Base-by-base conservation (phyloP, 78 protist species). In the Isochrysis galbana region DNA sequence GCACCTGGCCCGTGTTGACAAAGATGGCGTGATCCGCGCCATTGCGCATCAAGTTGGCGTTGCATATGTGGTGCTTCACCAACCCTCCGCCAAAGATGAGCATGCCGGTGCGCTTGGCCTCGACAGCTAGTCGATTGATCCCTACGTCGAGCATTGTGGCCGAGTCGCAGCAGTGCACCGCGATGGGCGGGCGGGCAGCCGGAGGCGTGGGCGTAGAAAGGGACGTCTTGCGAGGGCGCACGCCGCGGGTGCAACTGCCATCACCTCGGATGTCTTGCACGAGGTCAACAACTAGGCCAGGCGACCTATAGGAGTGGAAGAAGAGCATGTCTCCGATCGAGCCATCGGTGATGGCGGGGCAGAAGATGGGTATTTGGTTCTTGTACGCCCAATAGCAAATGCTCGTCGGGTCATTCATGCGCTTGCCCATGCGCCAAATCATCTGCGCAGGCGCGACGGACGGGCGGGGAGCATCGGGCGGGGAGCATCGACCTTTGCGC, bases 51-150 rank as follows among this genome's bases (percentile, higher is more conserved):
- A 99, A 95, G 90, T 99, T 99, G 34, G 99, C 99, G 82, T 99
- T 99, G 95, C 97, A 97, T 47, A 99, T 99, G 96, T 99, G 99
- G 89, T 99, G 99, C 94, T 99, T 99, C 91, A 99, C 94, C 0
- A 99, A 96, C 23, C 99, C 99, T 47, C 99, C 99, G 48, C 99
- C 99, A 19, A 98, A 90, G 86, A 99, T 98, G 93, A 99, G 48
- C 97, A 98, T 96, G 14, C 47, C 89, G 34, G 72, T 54, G 36
- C 44, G 78, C 45, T 5, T 1, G 25, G 93, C 54, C 38, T 34
- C 2, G 34, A 47, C 29, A 32, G 93, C 89, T 69, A 54, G 34
- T 45, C 89, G 47, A 91, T 98, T 97, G 67, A 98, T 90, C 32
- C 17, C 39, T n/a, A n/a, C n/a, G n/a, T n/a, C n/a, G n/a, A n/a